These are phyloP conservation scores for Kwoniella dendrophila DNA, from an alignment of 768 basidiomycete genomes.

Conservation along the genomic window DNA sequence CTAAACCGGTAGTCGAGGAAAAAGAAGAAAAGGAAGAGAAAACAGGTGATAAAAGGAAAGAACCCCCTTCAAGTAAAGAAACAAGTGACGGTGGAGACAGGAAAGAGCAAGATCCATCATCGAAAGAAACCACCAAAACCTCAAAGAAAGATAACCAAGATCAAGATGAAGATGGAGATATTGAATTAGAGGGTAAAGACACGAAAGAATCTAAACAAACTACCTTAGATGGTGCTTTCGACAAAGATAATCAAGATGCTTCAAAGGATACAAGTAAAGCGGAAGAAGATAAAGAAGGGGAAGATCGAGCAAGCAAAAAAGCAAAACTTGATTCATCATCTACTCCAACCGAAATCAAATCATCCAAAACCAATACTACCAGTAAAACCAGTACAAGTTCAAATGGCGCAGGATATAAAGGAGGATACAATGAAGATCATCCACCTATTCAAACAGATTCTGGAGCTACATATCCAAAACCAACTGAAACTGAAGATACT, in stretches of 20 bases:
- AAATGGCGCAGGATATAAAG: background rate
- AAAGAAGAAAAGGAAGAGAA: constrained; percentile 6
- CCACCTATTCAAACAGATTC: background rate
- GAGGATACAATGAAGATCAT: background rate
- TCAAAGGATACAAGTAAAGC: background rate
- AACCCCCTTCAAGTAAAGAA: background rate
- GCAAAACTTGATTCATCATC: constrained; percentile 9
- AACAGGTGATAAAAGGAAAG: constrained; percentile 16
- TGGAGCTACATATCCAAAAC: background rate
- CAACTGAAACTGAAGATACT: constrained; percentile 14
- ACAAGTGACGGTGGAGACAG: background rate
- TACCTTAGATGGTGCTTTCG: constrained; percentile 16
- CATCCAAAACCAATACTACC: background rate
- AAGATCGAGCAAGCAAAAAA: constrained; percentile 18
- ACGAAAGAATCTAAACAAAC: constrained; percentile 15
- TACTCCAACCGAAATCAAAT: background rate
- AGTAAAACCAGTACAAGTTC: background rate
- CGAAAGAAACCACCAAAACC: background rate
- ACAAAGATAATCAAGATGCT: background rate
- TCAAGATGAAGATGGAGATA: background rate
- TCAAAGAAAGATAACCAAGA: constrained; percentile 2
- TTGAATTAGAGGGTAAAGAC: constrained; percentile 16
- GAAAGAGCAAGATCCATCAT: background rate
- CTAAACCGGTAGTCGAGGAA: too few relatives aligned
- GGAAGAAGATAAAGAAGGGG: constrained; percentile 3